Evolutionary conservation across 257 asterid species (phyloP).

Genomic region (Coffea eugenioides): DNA sequence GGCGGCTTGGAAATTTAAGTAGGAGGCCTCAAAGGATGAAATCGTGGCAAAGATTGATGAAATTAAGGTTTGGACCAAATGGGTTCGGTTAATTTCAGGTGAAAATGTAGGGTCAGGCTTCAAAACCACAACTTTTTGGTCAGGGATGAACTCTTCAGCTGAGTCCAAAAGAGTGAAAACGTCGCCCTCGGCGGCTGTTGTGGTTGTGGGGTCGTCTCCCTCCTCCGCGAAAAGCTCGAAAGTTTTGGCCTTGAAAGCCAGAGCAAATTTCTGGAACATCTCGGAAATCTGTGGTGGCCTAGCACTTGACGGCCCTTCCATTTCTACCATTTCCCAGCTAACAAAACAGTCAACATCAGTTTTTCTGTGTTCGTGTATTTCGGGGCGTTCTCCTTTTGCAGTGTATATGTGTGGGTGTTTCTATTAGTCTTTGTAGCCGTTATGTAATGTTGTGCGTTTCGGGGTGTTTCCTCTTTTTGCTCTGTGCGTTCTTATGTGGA

Average conservation of each 20-base stretch:
- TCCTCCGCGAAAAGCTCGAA: slow-evolving; percentile 81
- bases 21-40: slow-evolving; percentile 89
- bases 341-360: slow-evolving; percentile 20
- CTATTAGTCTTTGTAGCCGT: not conserved
- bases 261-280: slow-evolving; percentile 90
- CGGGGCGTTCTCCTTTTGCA: too few relatives aligned
- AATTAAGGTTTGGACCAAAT: slow-evolving; percentile 43
- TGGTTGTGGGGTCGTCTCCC: slow-evolving; percentile 16
- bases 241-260: slow-evolving; percentile 82
- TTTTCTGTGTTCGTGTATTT: not conserved
- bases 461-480: not conserved
- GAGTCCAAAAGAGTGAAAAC: slow-evolving; percentile 67
- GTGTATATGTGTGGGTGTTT: slow-evolving; percentile 5
- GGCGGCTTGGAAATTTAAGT: slow-evolving; percentile 83
- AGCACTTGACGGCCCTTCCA: slow-evolving; percentile 51
- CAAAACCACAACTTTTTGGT: slow-evolving; percentile 86
- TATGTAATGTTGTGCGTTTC: not conserved
- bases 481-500: not conserved
- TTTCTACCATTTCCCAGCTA: slow-evolving; percentile 48
- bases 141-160: slow-evolving; percentile 80
- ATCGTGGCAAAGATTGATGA: slow-evolving; percentile 67
- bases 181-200: slow-evolving; percentile 35
- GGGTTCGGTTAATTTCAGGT: slow-evolving; percentile 24
- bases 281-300: slow-evolving; percentile 74
- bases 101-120: slow-evolving; percentile 62